Evolutionary conservation across 2,329 filamentous ascomycete species (phyloP).

Genomic region (Chrysosporium keratinophilum): DNA sequence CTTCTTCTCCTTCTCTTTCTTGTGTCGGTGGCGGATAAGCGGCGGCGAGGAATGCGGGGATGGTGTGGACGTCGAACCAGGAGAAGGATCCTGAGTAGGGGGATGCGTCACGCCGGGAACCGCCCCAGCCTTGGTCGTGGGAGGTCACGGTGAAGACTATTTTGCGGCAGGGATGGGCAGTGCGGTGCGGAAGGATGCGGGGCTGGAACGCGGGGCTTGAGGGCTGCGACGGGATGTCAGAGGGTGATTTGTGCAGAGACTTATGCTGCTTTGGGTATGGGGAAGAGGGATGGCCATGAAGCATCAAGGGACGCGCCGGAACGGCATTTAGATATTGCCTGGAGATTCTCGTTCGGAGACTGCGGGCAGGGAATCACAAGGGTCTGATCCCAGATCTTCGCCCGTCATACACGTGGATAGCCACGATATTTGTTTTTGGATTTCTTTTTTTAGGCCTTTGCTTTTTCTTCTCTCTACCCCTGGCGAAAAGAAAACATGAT

Average conservation of each 20-base stretch:
- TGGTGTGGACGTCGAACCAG: conserved; percentile 32
- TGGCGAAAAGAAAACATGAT: not conserved
- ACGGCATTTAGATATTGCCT: not conserved
- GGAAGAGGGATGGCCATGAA: not conserved
- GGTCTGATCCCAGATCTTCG: not conserved
- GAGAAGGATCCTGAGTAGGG: conserved; percentile 27
- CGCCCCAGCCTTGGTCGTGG: conserved; percentile 30
- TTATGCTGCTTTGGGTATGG: not conserved
- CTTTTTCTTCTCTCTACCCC: not conserved
- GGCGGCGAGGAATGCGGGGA: conserved; percentile 13
- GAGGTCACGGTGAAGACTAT: conserved; percentile 29
- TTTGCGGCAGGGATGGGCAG: conserved; percentile 30
- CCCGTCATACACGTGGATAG: conserved; percentile 3
- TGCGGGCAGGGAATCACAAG: not conserved
- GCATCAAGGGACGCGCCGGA: not conserved
- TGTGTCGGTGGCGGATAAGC: not conserved
- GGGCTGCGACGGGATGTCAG: conserved; percentile 3
- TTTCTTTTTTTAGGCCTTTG: not conserved
- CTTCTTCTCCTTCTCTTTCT: too few relatives aligned
- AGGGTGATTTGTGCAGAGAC: not conserved
- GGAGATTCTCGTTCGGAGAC: not conserved
- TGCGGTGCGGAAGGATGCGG: conserved; percentile 26
- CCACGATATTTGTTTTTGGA: conserved; percentile 4
- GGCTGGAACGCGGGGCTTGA: conserved; percentile 17
- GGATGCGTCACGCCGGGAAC: not conserved